Evolutionary conservation across 2,329 filamentous ascomycete species (phyloP).

Genomic region (Colletotrichum coccodes): DNA sequence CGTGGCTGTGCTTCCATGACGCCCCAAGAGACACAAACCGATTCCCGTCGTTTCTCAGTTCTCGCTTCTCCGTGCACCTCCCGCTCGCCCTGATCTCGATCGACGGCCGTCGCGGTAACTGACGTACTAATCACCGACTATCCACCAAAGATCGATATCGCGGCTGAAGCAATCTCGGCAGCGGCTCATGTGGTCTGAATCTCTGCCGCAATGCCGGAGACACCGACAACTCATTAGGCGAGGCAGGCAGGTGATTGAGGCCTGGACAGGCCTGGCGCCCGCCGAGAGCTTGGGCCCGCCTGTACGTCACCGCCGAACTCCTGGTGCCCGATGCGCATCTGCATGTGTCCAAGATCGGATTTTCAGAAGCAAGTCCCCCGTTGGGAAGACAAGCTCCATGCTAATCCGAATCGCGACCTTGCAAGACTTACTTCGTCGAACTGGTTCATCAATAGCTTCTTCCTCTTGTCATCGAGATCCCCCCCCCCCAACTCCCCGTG

Average conservation of each 20-base stretch:
- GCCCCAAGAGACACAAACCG: too few species aligned
- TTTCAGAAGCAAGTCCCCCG: not conserved
- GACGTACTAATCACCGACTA: not conserved
- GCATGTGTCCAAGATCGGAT: not conserved
- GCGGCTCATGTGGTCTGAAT: not conserved
- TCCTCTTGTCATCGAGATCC: not conserved
- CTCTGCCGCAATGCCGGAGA: constrained; percentile 16
- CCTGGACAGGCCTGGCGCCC: not conserved
- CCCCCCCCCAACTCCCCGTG: not conserved
- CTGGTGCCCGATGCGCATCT: not conserved
- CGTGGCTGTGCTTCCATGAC: not conserved
- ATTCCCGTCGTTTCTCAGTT: not conserved
- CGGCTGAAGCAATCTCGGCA: constrained; percentile 5
- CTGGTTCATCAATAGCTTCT: not conserved
- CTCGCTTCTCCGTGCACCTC: not conserved
- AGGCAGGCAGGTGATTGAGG: constrained; percentile 14
- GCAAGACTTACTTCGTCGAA: too few species aligned
- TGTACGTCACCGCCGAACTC: not conserved
- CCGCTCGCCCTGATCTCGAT: not conserved
- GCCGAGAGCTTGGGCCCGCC: constrained; percentile 7
- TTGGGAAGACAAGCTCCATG: not conserved
- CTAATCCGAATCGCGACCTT: not conserved
- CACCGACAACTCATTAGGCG: constrained; percentile 11
- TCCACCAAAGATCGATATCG: not conserved
- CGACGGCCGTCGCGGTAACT: not conserved